Conservation (phyloP, 306 rosid species). For the Inga leiocalycina region DNA sequence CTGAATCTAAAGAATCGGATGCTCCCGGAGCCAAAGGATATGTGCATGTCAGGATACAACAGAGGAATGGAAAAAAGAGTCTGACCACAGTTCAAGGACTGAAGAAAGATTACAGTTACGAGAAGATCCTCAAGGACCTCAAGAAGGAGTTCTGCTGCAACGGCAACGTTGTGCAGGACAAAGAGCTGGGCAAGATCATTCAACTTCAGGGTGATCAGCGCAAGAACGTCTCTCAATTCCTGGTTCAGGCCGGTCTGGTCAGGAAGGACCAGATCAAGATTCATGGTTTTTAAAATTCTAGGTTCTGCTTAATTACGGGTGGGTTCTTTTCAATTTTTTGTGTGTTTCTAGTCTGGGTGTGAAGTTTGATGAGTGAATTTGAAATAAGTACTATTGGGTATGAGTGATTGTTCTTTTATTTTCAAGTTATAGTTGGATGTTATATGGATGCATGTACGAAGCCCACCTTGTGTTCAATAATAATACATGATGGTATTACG, state of each 20-base stretch:
- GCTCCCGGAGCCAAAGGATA: conserved; percentile 74
- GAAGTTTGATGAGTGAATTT: conserved; percentile 3
- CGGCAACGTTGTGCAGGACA: conserved; percentile 95
- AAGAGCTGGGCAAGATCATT: conserved; percentile 78
- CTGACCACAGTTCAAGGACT: conserved; percentile 89
- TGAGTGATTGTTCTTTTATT: neutral
- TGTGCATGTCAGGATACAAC: conserved; percentile 86
- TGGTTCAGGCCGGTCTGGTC: conserved; percentile 64
- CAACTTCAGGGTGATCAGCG: conserved; percentile 97
- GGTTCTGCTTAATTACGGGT: neutral
- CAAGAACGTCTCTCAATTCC: conserved; percentile 76
- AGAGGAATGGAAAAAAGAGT: conserved; percentile 87
- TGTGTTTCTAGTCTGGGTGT: neutral
- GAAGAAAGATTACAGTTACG: conserved; percentile 74
- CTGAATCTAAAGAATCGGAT: conserved; percentile 70
- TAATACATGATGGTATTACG: neutral
- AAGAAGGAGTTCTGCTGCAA: conserved; percentile 90
- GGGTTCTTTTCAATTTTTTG: neutral
- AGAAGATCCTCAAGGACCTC: conserved; percentile 78
- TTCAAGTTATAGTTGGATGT: conserved; percentile 10
- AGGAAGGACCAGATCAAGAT: conserved; percentile 80
- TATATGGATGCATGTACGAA: conserved; percentile 3
- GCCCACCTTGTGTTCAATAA: neutral
- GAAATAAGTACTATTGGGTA: neutral
- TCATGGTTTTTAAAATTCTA: conserved; percentile 68